Conservation (phyloP, 208 protist genomes). For the Leishmania major region DNA sequence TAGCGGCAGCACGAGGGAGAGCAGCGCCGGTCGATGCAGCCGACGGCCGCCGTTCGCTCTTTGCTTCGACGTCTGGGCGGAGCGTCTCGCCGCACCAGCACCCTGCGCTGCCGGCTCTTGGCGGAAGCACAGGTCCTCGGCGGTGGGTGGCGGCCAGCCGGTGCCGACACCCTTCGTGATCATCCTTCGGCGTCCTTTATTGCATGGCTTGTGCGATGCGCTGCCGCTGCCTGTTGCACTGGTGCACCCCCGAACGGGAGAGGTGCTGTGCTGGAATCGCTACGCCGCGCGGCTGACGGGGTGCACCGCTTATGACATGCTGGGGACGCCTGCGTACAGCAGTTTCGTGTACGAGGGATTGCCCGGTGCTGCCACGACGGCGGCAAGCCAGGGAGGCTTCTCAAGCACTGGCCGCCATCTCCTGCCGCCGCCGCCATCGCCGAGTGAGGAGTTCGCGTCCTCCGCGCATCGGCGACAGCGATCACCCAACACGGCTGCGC, state of each 20-base stretch:
- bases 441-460: not conserved
- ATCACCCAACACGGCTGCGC: not conserved
- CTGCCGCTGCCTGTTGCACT: conserved; percentile 63
- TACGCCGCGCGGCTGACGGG: conserved; percentile 48
- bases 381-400: conserved; percentile 6
- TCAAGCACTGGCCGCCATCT: conserved; percentile 5
- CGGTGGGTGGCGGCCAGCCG: not conserved
- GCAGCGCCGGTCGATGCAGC: not conserved
- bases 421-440: not conserved
- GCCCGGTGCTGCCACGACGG: conserved; percentile 7
- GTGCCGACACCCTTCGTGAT: conserved; percentile 5
- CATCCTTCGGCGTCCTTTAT: conserved; percentile 57
- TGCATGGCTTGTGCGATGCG: conserved; percentile 65
- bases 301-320: conserved; percentile 42
- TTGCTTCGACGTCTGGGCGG: conserved; percentile 57
- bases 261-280: conserved; percentile 64
- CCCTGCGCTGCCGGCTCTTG: not conserved
- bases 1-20: not conserved
- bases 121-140: not conserved
- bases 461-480: not conserved
- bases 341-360: conserved; percentile 27
- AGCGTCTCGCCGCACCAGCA: conserved; percentile 5
- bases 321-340: conserved; percentile 43
- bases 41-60: conserved; percentile 33
- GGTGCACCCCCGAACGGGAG: conserved; percentile 58